phyloP scores from a whole-genome alignment of 768 basidiomycete species.

The Amanita rubescens region DNA sequence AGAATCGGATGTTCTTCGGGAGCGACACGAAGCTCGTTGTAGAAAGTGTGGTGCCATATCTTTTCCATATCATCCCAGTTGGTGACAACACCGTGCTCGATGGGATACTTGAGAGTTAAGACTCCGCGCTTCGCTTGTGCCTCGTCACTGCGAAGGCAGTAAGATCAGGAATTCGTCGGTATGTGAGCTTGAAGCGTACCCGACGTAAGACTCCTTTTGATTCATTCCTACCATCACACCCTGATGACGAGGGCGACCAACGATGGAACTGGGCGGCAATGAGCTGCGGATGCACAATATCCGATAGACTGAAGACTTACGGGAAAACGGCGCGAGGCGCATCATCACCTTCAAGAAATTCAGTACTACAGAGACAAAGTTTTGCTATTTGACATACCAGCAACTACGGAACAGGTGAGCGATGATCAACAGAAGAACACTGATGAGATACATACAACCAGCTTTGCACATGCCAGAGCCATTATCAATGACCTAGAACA shows the following conservation, averaged over 20 bases:
- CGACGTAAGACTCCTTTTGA: slow-evolving; percentile 94
- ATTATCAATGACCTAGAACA: slow-evolving; percentile 72
- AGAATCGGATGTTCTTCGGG: slow-evolving; percentile 91
- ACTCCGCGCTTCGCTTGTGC: slow-evolving; percentile 95
- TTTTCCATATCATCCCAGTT: slow-evolving; percentile 99
- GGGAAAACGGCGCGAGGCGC: slow-evolving; percentile 91
- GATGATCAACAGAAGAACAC: background rate
- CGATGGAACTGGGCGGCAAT: slow-evolving; percentile 59
- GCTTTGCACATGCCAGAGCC: slow-evolving; percentile 99
- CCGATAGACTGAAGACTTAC: slow-evolving; percentile 46
- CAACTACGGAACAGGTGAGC: slow-evolving; percentile 36
- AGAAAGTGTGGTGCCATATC: slow-evolving; percentile 98
- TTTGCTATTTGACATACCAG: slow-evolving; percentile 37
- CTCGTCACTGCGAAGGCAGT: slow-evolving; percentile 56
- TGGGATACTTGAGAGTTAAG: slow-evolving; percentile 87
- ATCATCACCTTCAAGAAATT: slow-evolving; percentile 63
- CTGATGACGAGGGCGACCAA: slow-evolving; percentile 90
- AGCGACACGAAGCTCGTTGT: slow-evolving; percentile 90
- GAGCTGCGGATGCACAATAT: background rate
- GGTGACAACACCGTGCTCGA: slow-evolving; percentile 91
- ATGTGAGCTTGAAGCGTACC: slow-evolving; percentile 38
- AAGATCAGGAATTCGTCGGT: slow-evolving; percentile 4
- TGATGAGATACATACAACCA: slow-evolving; percentile 65
- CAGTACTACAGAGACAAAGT: slow-evolving; percentile 14
- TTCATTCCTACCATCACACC: slow-evolving; percentile 98